A percentile compares a stretch with the other conserved stretches of the same genome.
Conservation (phyloP, 2,329 filamentous ascomycete genomes). For the Chrysoporthe deuterocubensis region DNA sequence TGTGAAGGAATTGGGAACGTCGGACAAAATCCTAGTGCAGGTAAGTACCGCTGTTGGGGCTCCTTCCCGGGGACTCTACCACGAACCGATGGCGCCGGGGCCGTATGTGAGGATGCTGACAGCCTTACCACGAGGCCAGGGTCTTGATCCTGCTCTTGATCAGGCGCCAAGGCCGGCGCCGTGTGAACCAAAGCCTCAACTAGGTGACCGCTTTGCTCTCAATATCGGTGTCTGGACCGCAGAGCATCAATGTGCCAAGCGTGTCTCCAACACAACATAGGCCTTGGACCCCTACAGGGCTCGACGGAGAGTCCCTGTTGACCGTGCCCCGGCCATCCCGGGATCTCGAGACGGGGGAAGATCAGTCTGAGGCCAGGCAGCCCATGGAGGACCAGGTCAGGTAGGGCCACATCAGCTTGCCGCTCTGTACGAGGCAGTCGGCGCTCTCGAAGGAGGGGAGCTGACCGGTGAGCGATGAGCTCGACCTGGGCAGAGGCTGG, state of each 20-base stretch:
- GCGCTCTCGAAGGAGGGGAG: neutral
- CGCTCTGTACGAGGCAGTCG: neutral
- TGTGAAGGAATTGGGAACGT: neutral
- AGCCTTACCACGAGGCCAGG: constrained; percentile 2
- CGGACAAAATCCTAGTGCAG: neutral
- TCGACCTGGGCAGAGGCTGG: neutral
- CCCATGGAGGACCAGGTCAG: neutral
- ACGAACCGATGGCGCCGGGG: neutral
- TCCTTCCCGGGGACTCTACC: neutral
- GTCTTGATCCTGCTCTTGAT: neutral
- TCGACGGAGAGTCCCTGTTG: too few relatives aligned
- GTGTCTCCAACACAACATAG: neutral
- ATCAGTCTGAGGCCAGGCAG: neutral
- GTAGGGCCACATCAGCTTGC: neutral
- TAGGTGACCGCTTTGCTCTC: neutral
- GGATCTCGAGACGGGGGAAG: neutral
- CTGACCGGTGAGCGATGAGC: neutral
- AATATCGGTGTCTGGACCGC: neutral
- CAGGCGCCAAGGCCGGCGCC: neutral
- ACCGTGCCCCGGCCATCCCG: neutral
- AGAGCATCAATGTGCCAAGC: neutral
- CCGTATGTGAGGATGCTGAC: neutral
- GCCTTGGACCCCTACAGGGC: neutral
- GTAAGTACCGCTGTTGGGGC: neutral
- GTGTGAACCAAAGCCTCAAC: neutral